Evolutionary conservation across 257 asterid genomes (phyloP), one percentile per base, ranked within the genome.

Genomic region (Anisodus tanguticus): DNA sequence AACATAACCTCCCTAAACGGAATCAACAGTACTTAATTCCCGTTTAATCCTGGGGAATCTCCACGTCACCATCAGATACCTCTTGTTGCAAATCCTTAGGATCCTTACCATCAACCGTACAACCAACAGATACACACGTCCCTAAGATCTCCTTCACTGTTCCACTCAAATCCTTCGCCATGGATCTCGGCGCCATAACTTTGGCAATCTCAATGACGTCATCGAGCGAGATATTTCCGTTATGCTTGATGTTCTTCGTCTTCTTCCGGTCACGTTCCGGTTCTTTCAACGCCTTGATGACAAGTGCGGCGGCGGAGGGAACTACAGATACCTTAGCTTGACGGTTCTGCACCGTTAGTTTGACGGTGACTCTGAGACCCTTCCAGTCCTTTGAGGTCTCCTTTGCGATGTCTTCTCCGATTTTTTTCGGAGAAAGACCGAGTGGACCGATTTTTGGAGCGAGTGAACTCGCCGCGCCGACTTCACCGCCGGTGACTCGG

Each of bases 61-160:
- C 95, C 8, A 92, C 91, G 35, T 92, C 95, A 7, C 95, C 95
- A 81, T 89, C 93, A 66, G 83, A 8, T 22, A 92, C 85, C 92
- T 90, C 95, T 89, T 88, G 89, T 88, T 92, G 95, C 90, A 92
- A 87, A 82, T 89, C 95, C 89, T 92, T 92, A 2, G 95, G 95
- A 79, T 91, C 92, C 91, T 91, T 91, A 0, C 95, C 95, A 51
- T 91, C 95, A 0, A 91, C 93, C n/a, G 95, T 92, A 84, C 95
- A 92, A 0, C 95, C 95, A 35, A 92, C 95, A 0, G 95, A 92
- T 1, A 92, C 93, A 59, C 95, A 92, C 2, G 95, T 92, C 8
- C 95, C 95, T 11, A 92, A 88, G n/a, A 92, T 92, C 90, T 92
- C 95, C 91, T 89, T 92, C 4, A 92, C 93, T 37, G 91, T 90